phyloP scores from a whole-genome alignment of 768 basidiomycete species.

The Leccinum arenicola region DNA sequence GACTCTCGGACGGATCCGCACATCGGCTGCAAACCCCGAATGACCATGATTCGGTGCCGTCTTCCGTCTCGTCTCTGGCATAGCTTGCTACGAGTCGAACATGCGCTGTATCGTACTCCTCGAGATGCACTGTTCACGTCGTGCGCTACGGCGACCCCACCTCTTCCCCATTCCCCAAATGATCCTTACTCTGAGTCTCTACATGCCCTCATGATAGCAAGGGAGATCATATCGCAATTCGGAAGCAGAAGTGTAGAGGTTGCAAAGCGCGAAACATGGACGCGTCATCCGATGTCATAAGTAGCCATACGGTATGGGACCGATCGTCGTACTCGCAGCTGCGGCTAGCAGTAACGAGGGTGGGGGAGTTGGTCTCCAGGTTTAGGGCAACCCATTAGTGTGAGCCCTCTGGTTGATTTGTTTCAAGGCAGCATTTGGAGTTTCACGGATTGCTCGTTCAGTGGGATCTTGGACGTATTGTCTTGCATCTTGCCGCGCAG shows the following conservation, averaged over 20 bases:
- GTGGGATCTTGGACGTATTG: background rate
- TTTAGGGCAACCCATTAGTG: background rate
- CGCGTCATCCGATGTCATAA: background rate
- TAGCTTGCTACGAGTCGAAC: too few species aligned
- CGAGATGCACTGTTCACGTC: background rate
- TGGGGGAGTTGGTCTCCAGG: background rate
- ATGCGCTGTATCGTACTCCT: background rate
- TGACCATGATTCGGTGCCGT: background rate
- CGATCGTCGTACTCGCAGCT: background rate
- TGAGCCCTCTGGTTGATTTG: background rate
- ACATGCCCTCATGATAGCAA: background rate
- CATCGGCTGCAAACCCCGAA: background rate
- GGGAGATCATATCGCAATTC: background rate
- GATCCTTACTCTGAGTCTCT: background rate
- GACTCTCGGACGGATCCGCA: slow-evolving; percentile 3
- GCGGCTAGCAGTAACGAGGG: background rate
- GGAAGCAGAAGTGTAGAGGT: background rate
- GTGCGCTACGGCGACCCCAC: background rate
- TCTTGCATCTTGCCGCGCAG: background rate
- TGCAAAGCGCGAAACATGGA: background rate
- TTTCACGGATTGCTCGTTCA: background rate
- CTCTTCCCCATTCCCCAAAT: background rate
- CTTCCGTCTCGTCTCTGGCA: background rate
- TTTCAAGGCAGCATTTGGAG: background rate
- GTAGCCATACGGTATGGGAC: background rate